Evolutionary conservation across 2,329 filamentous ascomycete species (phyloP).

Genomic region (Cryphonectria radicalis): DNA sequence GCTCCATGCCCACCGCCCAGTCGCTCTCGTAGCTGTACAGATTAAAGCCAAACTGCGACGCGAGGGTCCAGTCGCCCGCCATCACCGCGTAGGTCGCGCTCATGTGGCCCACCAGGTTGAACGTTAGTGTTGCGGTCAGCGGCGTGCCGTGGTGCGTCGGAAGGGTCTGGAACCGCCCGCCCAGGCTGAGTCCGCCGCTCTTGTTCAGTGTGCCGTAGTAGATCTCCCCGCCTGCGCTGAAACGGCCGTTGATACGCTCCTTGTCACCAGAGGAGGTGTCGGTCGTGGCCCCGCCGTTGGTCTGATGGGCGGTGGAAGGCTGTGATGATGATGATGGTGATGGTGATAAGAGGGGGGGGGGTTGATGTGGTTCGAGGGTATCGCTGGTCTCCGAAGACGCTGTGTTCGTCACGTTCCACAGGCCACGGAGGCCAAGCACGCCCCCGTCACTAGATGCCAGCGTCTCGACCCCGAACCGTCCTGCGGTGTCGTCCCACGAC

Average conservation of each 20-base stretch:
- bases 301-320: constrained; percentile 1
- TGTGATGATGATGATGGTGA: not conserved
- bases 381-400: constrained; percentile 25
- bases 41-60: constrained; percentile 94
- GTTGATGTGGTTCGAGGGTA: not conserved
- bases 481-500: constrained; percentile 75
- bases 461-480: constrained; percentile 83
- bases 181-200: constrained; percentile 87
- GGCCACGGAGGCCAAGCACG: constrained; percentile 80
- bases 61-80: constrained; percentile 80
- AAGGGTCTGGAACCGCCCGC: constrained; percentile 86
- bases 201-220: constrained; percentile 97
- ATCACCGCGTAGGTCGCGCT: constrained; percentile 91
- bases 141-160: constrained; percentile 82
- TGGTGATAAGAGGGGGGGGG: not conserved
- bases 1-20: constrained; percentile 86
- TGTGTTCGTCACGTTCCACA: constrained; percentile 69
- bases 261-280: constrained; percentile 40
- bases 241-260: constrained; percentile 75
- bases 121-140: constrained; percentile 87
- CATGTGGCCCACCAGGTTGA: constrained; percentile 93
- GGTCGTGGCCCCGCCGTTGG: not conserved
- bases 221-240: constrained; percentile 88
- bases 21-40: constrained; percentile 98
- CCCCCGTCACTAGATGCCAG: constrained; percentile 92